Evolutionary conservation across 192 early-diverging fungal species (phyloP), one percentile per base, ranked within the genome.

Genomic region (Funneliformis geosporum): DNA sequence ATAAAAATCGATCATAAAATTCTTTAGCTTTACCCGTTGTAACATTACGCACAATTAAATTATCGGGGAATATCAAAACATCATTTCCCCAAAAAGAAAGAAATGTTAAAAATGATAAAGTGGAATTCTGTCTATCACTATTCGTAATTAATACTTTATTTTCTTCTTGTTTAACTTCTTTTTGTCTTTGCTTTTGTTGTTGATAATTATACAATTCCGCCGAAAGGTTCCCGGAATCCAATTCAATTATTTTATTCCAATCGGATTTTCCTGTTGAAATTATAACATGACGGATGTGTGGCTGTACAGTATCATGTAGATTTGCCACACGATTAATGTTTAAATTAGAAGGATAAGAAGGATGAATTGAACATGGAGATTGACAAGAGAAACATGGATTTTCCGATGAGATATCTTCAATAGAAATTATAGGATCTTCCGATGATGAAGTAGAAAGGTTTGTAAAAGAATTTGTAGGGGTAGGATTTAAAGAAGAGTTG

Each of bases 31-130:
- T 75, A 1, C 82, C 81, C 0, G 78, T 69, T 0, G 82, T 80
- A 12, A 90, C 87, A 68, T 90, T 87, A 28, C 83, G 80, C 39
- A 90, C 79, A 23, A 90, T 66, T 14, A 90, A 83, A 74, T 90
- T 86, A 67, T 90, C 89, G 0, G 89, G 89, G 40, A 85, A 81
- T 21, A 90, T 47, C 12, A 87, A 67, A 5, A 90, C 74, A 70
- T 79, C 77, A 59, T 79, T 67, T n/a, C 66, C 50, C 65, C 25
- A 68, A 68, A 39, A 21, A 42, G 50, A 55, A 55, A 55, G 18
- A 18, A 18, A 55, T 55, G 50, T 55, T 16, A 68, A 68, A 11
- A 68, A 40, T 0, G 66, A 40, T 9, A 39, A 68, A 21, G 12
- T 21, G 59, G 77, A 40, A 60, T 68, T 69, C 5, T 42, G 18